A percentile compares a stretch with the other conserved stretches of the same genome.
Conservation (phyloP, 2,329 filamentous ascomycete species). For the Aphanocladium album region DNA sequence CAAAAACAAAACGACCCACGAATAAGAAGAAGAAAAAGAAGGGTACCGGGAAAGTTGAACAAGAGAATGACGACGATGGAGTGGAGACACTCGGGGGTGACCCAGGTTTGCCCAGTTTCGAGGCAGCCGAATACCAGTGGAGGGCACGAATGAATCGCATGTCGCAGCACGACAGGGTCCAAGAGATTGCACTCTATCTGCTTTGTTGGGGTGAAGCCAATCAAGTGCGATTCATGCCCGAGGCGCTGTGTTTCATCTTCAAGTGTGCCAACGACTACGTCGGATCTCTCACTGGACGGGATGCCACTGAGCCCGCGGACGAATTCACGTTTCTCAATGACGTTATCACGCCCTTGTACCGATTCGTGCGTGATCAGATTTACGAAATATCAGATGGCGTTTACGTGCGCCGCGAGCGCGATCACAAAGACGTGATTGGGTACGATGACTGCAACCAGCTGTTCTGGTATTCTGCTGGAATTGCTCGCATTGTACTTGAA, state of each 20-base stretch:
- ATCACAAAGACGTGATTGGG: slow-evolving; percentile 88
- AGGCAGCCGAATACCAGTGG: slow-evolving; percentile 96
- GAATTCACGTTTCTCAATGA: slow-evolving; percentile 95
- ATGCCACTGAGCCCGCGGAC: slow-evolving; percentile 70
- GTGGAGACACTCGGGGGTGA: slow-evolving; percentile 64
- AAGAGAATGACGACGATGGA: slow-evolving; percentile 64
- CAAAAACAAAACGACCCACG: slow-evolving; percentile 73
- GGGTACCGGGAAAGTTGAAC: slow-evolving; percentile 13
- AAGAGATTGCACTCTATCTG: slow-evolving; percentile 86
- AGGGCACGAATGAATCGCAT: slow-evolving; percentile 99
- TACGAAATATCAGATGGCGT: slow-evolving; percentile 95
- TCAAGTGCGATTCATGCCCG: slow-evolving; percentile 96
- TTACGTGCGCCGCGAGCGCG: slow-evolving; percentile 89
- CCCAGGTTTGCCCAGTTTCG: slow-evolving; percentile 92
- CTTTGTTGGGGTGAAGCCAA: slow-evolving; percentile 98
- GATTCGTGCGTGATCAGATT: slow-evolving; percentile 89
- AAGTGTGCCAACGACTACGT: slow-evolving; percentile 97
- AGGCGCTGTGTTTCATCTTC: slow-evolving; percentile 96
- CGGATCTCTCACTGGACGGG: slow-evolving; percentile 84
- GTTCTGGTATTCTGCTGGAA: slow-evolving; percentile 99
- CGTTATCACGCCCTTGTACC: slow-evolving; percentile 90
- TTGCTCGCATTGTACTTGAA: slow-evolving; percentile 84
- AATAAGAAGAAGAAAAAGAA: slow-evolving; percentile 68
- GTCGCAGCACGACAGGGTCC: slow-evolving; percentile 94
- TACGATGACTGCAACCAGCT: slow-evolving; percentile 99